Evolutionary conservation across 2,329 filamentous ascomycete species (phyloP), one percentile per base, ranked within the genome.

Genomic region (Diaporthe capsici): DNA sequence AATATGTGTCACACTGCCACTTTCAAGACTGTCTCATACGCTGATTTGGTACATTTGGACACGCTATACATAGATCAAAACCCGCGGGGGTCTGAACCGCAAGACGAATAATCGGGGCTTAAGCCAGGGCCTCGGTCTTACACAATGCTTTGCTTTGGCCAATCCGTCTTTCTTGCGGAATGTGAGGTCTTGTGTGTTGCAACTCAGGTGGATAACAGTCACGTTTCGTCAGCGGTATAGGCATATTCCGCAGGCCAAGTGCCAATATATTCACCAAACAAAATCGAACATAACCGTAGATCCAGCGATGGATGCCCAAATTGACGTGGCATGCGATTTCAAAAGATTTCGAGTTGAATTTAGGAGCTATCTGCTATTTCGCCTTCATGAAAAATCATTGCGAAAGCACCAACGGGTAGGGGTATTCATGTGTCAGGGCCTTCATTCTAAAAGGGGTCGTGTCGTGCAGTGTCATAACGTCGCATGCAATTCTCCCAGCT

Each of bases 381-480:
- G 44, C 71, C 71, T 61, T 51, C 3, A 22, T 34, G 39, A 73
- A 37, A 34, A 55, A 39, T 55, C 25, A 51, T 31, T 73, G 58
- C 60, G 39, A 39, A 63, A 61, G 28, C 60, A 73, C 42, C 47
- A 73, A 51, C 39, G 37, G 34, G 10, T 55, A 57, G 37, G 65
- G 76, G 70, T 77, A 73, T 71, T 73, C 70, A 65, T 76, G 13
- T 75, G 67, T 68, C 68, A 65, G 68, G 51, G 37, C 60, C 60
- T 72, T 39, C 63, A 71, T 49, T 60, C 51, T 55, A 47, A 63
- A 65, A 61, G 31, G 51, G 60, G 51, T 61, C 37, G 53, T 72
- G 25, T 73, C 73, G 71, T 47, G 63, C 65, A 75, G 34, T 42
- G 31, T 75, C 76, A 71, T 73, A 67, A 77, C 47, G 67, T 73